Base-by-base conservation (phyloP, 2,329 filamentous ascomycete species). In the Juglanconis oblonga region DNA sequence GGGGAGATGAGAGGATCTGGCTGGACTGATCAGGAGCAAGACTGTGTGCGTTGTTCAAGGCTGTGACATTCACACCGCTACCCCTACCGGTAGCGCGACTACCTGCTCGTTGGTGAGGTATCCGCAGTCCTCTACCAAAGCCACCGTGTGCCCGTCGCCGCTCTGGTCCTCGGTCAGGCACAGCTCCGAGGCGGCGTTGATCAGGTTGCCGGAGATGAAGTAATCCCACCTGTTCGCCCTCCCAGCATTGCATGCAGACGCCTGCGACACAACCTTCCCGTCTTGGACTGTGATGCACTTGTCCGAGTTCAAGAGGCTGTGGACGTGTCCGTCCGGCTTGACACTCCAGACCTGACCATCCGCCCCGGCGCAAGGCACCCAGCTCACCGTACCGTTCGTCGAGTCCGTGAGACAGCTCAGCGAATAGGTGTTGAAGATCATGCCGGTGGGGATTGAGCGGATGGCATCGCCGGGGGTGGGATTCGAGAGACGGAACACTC, bases 351-450 rank as follows among this genome's bases (percentile, higher is more conserved):
- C 72, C 68, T 82, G 79, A 3, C 66, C 66, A 63, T 77, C 71
- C 0, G 65, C 63, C 8, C 68, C 78, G 36, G 71, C 68, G 59
- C 79, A 81, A 3, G 67, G 61, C 4, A 65, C 63, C 66, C 75
- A 80, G 0, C 38, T 65, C 5, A 78, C 65, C 6, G 57, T 64
- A 7, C 66, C 65, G 2, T 66, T 61, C 40, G 42, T 52, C 56
- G 62, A 45, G 5, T 72, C 74, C 4, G 76, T 76, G 38, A 82
- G 68, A 61, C 77, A 79, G 35, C 73, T 72, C 9, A 75, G 67
- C 2, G 77, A 78, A 29, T 72, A 75, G 0, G 79, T 80, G 64
- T 81, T 81, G 68, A 82, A 80, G 52, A 82, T 75, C 65, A 78
- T 73, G 4, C 79, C 80, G 0, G 78, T 82, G 0, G 79, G 77